A percentile compares a stretch with the other conserved stretches of the same genome.
These are phyloP conservation scores for Pseudocercospora ulei DNA, from an alignment of 2,329 filamentous ascomycete species.

Conservation along the genomic window DNA sequence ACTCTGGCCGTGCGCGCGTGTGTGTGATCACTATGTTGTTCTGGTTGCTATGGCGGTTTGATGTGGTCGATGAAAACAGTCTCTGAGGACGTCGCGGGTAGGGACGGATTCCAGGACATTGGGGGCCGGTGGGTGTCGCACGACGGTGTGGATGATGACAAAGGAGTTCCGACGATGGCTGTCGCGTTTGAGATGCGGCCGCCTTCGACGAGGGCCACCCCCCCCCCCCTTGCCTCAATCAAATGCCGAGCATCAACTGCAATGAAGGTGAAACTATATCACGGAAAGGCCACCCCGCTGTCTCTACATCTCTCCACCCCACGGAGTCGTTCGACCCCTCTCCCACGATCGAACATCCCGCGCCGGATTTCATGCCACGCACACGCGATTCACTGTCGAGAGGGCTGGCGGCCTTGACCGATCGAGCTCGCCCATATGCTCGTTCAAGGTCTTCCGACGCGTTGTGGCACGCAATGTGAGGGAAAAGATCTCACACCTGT, in stretches of 20 bases:
- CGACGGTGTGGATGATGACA: not conserved
- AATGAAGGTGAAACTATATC: too few relatives aligned
- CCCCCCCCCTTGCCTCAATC: too few relatives aligned
- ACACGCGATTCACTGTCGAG: conserved; percentile 1
- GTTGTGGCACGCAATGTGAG: conserved; percentile 9
- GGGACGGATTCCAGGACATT: not conserved
- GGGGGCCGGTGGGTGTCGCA: conserved; percentile 2
- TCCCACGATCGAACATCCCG: not conserved
- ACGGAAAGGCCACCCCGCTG: too few relatives aligned
- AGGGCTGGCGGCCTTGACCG: not conserved
- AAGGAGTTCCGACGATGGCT: conserved; percentile 3
- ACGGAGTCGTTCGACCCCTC: not conserved
- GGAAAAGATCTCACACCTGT: too few relatives aligned
- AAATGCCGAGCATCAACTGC: too few relatives aligned
- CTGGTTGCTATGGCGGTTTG: conserved; percentile 2
- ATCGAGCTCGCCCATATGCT: conserved; percentile 8
- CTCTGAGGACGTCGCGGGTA: not conserved
- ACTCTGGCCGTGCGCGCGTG: too few relatives aligned
- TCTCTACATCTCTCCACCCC: not conserved
- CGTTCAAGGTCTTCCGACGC: conserved; percentile 7
- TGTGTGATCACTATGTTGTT: too few relatives aligned
- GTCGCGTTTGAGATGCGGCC: too few relatives aligned
- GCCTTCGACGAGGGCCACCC: too few relatives aligned
- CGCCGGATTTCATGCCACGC: conserved; percentile 3
- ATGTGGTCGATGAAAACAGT: not conserved